Evolutionary conservation across 2,329 filamentous ascomycete genomes (phyloP).

Genomic region (Penicillium paneum): DNA sequence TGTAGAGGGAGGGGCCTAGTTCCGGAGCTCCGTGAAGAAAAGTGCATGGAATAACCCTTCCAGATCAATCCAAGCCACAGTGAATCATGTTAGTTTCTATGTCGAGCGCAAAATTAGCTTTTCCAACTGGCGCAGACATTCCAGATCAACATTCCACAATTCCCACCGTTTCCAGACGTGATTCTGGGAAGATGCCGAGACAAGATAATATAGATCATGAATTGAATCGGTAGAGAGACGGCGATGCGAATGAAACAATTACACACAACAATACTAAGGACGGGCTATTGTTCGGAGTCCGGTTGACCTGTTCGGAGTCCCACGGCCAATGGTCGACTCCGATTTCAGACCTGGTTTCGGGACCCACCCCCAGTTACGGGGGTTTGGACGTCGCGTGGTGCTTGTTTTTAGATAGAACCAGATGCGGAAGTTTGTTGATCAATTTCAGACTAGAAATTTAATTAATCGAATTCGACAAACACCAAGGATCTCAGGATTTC

Average conservation of each 20-base stretch:
- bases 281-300: constrained; percentile 9
- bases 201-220: background rate
- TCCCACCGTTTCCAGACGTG: background rate
- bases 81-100: background rate
- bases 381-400: constrained; percentile 1
- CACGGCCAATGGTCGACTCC: background rate
- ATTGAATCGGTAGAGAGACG: background rate
- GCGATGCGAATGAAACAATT: background rate
- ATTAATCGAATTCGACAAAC: background rate
- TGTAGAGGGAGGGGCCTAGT: too few species aligned
- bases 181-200: background rate
- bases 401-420: constrained; percentile 8
- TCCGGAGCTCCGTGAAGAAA: background rate
- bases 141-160: constrained; percentile 2
- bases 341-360: background rate
- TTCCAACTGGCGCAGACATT: background rate
- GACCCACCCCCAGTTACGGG: background rate
- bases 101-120: background rate
- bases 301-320: background rate
- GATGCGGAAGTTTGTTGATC: constrained; percentile 4
- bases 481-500: background rate
- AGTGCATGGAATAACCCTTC: background rate
- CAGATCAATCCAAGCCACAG: background rate
- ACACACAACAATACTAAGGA: constrained; percentile 12
- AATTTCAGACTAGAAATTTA: background rate